Evolutionary conservation across 2,329 filamentous ascomycete genomes (phyloP), one percentile per base, ranked within the genome.

Genomic region (Thelonectria discophora): DNA sequence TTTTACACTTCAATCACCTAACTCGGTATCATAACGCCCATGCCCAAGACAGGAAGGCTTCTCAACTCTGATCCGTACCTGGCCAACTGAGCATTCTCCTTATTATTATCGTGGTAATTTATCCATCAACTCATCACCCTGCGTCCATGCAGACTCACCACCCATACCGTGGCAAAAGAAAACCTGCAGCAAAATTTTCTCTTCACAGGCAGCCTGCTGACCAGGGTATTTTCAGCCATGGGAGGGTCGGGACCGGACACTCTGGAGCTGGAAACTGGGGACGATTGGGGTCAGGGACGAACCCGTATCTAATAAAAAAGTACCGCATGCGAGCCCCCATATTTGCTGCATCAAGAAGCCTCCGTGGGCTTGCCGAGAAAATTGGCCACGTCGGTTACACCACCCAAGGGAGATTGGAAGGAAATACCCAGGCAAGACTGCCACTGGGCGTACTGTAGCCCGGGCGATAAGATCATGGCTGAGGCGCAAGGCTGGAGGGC

Each of bases 1-100:
- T 60, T 69, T 60, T 63, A 64, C 51, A 57, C 54, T 58, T 69
- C 65, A 71, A 71, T 71, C 68, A 62, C 68, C 64, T 66, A 64
- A 55, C 64, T 68, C 27, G 27, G 8, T 30, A 30, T 10, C 27
- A 30, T 30, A 30, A 10, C 60, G 48, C 50, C 47, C 55, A 17
- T 43, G 20, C 34, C 61, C 51, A 10, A 57, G 55, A 59, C 48
- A 55, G 61, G 61, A 57, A 64, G 62, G 39, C 32, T 18, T 17
- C 42, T 13, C 43, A 45, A 56, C 49, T 30, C 49, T 46, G 55
- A 24, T n/a, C 17, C 18, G 3, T 40, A n/a, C n/a, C 49, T 52
- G n/a, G n/a, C 20, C 18, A 42, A 17, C 20, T 43, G 21, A 6
- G 18, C 32, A 12, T 18, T 17, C 37, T 30, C 37, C 18, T 6